phyloP scores from a whole-genome alignment of 768 basidiomycete species.

The Coprinopsis strossmayeri region DNA sequence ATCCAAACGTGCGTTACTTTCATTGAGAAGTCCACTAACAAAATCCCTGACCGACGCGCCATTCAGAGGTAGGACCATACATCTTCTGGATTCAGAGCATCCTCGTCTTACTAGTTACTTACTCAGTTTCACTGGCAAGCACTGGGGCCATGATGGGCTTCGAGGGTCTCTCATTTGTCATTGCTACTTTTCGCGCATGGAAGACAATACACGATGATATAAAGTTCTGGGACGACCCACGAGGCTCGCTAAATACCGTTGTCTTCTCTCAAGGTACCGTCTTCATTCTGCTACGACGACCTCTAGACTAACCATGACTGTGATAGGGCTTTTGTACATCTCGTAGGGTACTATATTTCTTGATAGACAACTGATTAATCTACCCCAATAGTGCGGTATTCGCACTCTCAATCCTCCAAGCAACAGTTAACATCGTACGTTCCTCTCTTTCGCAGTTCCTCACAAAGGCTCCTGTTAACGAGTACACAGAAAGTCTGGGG shows the following conservation, averaged over 20 bases:
- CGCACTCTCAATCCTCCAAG: neutral
- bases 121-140: neutral
- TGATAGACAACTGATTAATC: neutral
- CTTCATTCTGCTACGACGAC: neutral
- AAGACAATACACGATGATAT: constrained; percentile 1
- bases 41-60: too few species aligned
- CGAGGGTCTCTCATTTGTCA: constrained; percentile 2
- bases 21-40: neutral
- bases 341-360: neutral
- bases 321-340: neutral
- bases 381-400: neutral
- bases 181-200: constrained; percentile 6
- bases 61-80: neutral
- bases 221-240: constrained; percentile 8
- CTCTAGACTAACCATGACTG: neutral
- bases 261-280: constrained; percentile 10
- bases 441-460: neutral
- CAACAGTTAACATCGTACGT: constrained; percentile 1
- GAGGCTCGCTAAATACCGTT: constrained; percentile 1
- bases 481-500: constrained; percentile 1
- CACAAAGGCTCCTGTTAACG: neutral
- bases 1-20: neutral
- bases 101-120: too few species aligned
- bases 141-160: neutral
- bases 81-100: neutral